Base-by-base conservation (phyloP, 805 yeast genomes). In the Candida patagonica region DNA sequence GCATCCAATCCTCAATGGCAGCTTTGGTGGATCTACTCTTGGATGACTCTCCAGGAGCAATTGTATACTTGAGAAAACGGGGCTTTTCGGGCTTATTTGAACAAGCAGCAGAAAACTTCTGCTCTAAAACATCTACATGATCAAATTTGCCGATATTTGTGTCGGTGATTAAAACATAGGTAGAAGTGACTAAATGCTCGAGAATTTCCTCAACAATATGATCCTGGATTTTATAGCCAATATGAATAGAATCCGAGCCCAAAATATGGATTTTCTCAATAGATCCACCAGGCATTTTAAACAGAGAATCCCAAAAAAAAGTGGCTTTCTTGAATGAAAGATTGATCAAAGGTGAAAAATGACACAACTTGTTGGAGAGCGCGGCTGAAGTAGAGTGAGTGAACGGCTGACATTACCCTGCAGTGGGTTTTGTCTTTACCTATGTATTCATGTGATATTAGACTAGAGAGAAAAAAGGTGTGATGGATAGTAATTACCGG, bases 31-130 rank as follows among this genome's bases (percentile, higher is more conserved):
- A 76, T 51, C 98, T 74, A 42, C 75, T 80, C 65, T 92, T 92
- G 60, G 81, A 81, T 40, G 86, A 75, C 61, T 92, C 98, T 37
- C 98, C 98, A 1, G 98, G 98, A 4, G 92, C 68, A 12, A 92
- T 84, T 3, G 72, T 68, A 59, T 80, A 88, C 10, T 76, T 67
- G 41, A 92, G 64, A 26, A 92, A 61, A 47, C 98, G 73, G 2
- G 87, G 67, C 42, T 67, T 56, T 9, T 42, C 37, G 13, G 5
- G 12, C 4, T n/a, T 15, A 25, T 35, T 23, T 21, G 35, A 40
- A 20, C 17, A 42, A 6, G 16, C 27, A 4, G 24, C 13, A 12
- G 21, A 15, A 52, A 77, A 74, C 51, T 79, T 80, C 21, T 75
- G 74, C n/a, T 80, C 73, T 44, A 74, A 65, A 30, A 69, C 74